Conservation (phyloP, 257 asterid genomes). For the Rehmannia glutinosa region DNA sequence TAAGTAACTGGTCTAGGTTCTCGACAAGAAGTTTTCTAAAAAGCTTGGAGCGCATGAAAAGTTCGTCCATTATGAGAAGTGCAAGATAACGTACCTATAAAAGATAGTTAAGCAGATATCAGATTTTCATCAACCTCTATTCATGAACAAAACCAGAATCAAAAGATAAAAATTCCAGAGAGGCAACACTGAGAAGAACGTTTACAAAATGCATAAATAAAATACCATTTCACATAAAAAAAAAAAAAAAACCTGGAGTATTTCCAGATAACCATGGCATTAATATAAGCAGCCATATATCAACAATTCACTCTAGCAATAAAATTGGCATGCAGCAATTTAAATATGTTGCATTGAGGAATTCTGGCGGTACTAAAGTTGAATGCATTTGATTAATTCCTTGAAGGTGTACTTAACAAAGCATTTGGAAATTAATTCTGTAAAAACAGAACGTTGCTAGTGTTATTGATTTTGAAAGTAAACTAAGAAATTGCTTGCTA, state of each 20-base stretch:
- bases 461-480: background rate
- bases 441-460: background rate
- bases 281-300: background rate
- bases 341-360: background rate
- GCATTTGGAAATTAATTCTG: background rate
- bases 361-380: background rate
- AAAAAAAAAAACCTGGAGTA: background rate
- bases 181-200: background rate
- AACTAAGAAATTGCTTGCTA: background rate
- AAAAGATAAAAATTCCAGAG: background rate
- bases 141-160: background rate
- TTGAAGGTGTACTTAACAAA: background rate
- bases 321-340: background rate
- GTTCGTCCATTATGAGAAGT: slow-evolving; percentile 85
- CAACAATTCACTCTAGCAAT: background rate
- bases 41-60: slow-evolving; percentile 91
- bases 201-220: background rate
- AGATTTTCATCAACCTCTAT: background rate
- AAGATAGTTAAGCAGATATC: slow-evolving; percentile 5
- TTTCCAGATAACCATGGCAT: background rate
- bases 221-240: background rate
- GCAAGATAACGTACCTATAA: slow-evolving; percentile 79
- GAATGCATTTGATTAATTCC: background rate
- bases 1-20: slow-evolving; percentile 72
- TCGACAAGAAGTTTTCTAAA: slow-evolving; percentile 69